Base-by-base conservation (phyloP, 768 basidiomycete species). In the Lentinula edodes region DNA sequence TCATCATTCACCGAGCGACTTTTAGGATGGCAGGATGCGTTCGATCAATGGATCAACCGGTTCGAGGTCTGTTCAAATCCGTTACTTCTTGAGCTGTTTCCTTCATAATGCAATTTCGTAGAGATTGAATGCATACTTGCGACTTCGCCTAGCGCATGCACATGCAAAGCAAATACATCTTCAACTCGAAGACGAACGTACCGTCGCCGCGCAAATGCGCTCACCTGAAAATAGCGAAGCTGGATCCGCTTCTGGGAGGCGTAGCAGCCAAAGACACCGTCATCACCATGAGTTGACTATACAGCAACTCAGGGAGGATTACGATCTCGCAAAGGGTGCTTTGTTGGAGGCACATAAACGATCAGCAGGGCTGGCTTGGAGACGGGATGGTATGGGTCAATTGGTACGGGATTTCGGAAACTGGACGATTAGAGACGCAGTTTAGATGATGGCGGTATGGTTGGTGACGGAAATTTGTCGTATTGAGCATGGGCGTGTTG, bases 21-120 rank as follows among this genome's bases (percentile, higher is more conserved):
- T 28, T 43, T 56, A 32, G 55, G 55, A 34, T 56, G 55, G 55
- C 55, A 56, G 23, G 55, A 56, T 43, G 55, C 55, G 1, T 56
- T 56, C 16, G 55, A 56, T 41, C 55, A 56, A n/a, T 56, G 55
- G 55, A 56, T 56, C 1, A 56, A 56, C 28, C 55, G 55, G 16
- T 56, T 56, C 28, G 55, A 56, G 41, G 55, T 56, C 5, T 10
- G 53, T 39, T 7, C 16, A 1, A 53, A 35, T 35, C 35, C n/a
- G 39, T 15, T 6, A 9, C 2, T 45, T 45, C 9, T 8, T 9
- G 39, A 2, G 1, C 6, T 28, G n/a, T 43, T 23, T 15, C 55
- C 28, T 12, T 3, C 15, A 13, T 1, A 16, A 36, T 9, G 28
- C 51, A 12, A 15, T 28, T 15, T 43, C 28, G 6, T 41, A 56